These are phyloP conservation scores for Globisporangium rhizosaccharum DNA, from an alignment of 352 stramenopile species.

Conservation along the genomic window DNA sequence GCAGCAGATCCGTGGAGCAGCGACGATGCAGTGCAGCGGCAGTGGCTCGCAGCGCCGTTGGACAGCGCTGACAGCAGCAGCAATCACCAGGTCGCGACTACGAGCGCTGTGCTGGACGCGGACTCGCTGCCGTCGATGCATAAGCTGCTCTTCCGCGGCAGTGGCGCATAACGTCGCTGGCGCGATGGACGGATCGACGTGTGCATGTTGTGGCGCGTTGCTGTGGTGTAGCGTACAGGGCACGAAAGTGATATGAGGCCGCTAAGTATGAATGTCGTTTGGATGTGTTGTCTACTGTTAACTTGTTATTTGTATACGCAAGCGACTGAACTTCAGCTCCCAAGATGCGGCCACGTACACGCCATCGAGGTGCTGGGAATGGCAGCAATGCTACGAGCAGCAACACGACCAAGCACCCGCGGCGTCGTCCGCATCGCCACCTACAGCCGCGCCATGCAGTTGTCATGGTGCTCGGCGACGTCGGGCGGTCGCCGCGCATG, in stretches of 20 bases:
- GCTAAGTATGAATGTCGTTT: too few species aligned
- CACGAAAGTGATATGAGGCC: too few species aligned
- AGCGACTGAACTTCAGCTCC: too few species aligned
- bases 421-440: not conserved
- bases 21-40: conserved; percentile 3
- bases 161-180: too few species aligned
- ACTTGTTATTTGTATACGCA: too few species aligned
- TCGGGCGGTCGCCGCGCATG: conserved; percentile 98
- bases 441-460: conserved; percentile 52
- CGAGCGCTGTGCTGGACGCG: conserved; percentile 2
- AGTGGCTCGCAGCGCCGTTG: conserved; percentile 6
- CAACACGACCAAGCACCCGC: not conserved
- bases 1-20: conserved; percentile 2
- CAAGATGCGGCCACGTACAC: too few species aligned
- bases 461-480: conserved; percentile 92
- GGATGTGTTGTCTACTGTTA: too few species aligned
- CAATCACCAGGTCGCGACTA: too few species aligned
- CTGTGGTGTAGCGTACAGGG: too few species aligned
- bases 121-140: conserved; percentile 65
- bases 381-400: not conserved
- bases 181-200: too few species aligned
- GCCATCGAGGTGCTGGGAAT: too few species aligned
- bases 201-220: too few species aligned
- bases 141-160: conserved; percentile 43
- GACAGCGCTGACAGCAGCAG: not conserved